phyloP scores from a whole-genome alignment of 352 stramenopile species.

The Globisporangium spiculum region DNA sequence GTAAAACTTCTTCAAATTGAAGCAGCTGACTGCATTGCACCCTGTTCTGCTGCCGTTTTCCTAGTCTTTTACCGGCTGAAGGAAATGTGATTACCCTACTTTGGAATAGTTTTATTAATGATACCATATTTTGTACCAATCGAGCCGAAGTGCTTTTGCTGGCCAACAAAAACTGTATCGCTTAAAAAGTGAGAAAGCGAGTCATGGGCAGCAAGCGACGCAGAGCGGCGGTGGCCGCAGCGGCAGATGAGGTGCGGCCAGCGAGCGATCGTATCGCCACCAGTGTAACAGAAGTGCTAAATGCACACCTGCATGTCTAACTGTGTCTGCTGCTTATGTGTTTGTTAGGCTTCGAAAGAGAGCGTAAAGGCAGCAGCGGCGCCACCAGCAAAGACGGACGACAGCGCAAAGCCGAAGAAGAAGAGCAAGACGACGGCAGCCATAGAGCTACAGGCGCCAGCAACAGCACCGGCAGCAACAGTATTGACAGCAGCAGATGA shows the following conservation, averaged over 20 bases:
- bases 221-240: constrained; percentile 1
- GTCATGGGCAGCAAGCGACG: constrained; percentile 27
- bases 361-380: not conserved
- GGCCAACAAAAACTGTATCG: constrained; percentile 7
- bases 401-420: not conserved
- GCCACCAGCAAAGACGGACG: not conserved
- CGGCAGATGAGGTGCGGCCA: constrained; percentile 15
- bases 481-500: not conserved
- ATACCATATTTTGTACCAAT: constrained; percentile 5
- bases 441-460: not conserved
- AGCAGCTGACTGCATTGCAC: not conserved
- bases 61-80: no score
- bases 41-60: not conserved
- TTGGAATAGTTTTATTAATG: not conserved
- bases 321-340: no score
- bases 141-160: constrained; percentile 3
- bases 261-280: not conserved
- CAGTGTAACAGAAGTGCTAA: not conserved
- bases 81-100: not conserved
- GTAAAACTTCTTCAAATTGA: constrained; percentile 10
- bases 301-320: not conserved
- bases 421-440: constrained; percentile 13
- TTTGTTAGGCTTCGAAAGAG: not conserved
- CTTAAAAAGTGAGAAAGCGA: not conserved
- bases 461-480: not conserved